phyloP scores from a whole-genome alignment of 2,329 filamentous ascomycete species.

The Westerdykella sp. region DNA sequence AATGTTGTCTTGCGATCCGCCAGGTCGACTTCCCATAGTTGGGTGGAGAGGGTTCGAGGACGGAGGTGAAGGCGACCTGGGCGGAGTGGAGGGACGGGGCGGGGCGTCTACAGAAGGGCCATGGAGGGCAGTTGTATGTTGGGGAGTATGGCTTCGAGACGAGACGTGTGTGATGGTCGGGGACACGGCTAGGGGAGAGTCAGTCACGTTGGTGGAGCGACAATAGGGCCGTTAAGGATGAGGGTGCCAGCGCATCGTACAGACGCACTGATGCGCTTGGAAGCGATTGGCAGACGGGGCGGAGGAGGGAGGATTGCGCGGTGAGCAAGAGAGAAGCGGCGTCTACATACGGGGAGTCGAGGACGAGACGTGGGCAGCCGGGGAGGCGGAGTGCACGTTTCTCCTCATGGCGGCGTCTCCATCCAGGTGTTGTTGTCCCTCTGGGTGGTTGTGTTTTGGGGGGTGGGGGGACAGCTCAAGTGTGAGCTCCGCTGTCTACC shows the following conservation, averaged over 20 bases:
- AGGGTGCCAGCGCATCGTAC: conserved; percentile 38
- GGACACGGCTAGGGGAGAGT: conserved; percentile 43
- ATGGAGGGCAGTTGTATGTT: conserved; percentile 44
- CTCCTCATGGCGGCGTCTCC: conserved; percentile 31
- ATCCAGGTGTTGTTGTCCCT: conserved; percentile 8
- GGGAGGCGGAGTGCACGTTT: conserved; percentile 43
- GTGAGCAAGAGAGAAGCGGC: conserved; percentile 4
- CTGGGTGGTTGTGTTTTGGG: neutral
- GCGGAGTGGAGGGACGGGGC: conserved; percentile 52
- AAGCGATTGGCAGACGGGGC: conserved; percentile 22
- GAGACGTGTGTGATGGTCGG: conserved; percentile 45
- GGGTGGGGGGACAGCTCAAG: neutral
- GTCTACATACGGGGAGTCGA: conserved; percentile 53
- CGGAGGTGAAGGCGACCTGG: conserved; percentile 40
- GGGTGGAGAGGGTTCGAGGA: conserved; percentile 16
- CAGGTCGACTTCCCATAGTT: conserved; percentile 36
- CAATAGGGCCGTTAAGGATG: too few relatives aligned
- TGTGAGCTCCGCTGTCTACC: neutral
- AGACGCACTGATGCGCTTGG: conserved; percentile 27
- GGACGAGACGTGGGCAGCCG: conserved; percentile 53
- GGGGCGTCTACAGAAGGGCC: conserved; percentile 48
- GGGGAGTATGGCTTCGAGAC: conserved; percentile 53
- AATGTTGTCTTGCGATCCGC: conserved; percentile 17
- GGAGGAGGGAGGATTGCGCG: conserved; percentile 1
- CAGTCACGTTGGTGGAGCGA: conserved; percentile 10